A percentile compares a stretch with the other conserved stretches of the same genome.
These are phyloP conservation scores for Blastobotrys proliferans DNA, from an alignment of 1,139 yeast species.

Conservation along the genomic window DNA sequence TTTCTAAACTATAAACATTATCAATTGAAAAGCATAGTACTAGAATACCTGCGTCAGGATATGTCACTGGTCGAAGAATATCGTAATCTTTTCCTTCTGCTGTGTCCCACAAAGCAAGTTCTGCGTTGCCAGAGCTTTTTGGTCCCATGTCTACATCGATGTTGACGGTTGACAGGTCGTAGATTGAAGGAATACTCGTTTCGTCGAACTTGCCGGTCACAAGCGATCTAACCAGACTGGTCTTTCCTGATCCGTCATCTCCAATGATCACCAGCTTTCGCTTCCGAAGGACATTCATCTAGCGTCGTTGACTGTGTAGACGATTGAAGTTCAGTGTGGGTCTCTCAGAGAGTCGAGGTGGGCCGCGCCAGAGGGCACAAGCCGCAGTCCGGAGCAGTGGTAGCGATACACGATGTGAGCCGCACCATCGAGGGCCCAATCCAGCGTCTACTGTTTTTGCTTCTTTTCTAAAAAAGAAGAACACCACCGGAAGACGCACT, in stretches of 20 bases:
- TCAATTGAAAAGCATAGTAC: constrained; percentile 79
- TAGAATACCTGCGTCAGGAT: constrained; percentile 80
- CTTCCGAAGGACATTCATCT: no score
- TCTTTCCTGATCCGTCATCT: constrained; percentile 89
- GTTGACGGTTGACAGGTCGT: no score
- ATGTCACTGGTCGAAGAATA: constrained; percentile 67
- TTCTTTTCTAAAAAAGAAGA: no score
- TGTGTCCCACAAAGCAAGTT: constrained; percentile 89
- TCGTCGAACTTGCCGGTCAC: constrained; percentile 19
- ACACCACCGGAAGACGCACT: no score
- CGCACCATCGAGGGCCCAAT: no score
- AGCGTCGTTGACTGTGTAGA: no score
- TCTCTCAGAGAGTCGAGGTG: no score
- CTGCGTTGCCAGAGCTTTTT: constrained; percentile 77
- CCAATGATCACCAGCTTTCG: constrained; percentile 81
- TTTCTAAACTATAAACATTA: constrained; percentile 76
- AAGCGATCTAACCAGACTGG: constrained; percentile 37
- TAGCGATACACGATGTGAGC: no score
- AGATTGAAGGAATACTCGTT: constrained; percentile 84
- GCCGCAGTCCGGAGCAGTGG: no score
- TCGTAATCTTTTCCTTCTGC: constrained; percentile 57
- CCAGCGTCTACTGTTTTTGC: no score
- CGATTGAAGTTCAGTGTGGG: no score
- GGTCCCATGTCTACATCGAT: constrained; percentile 83
- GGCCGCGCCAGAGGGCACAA: no score